Percentiles rank a stretch among this genome's conserved stretches.
Evolutionary conservation across 306 rosid species (phyloP).

Genomic region (Castanea crenata): DNA sequence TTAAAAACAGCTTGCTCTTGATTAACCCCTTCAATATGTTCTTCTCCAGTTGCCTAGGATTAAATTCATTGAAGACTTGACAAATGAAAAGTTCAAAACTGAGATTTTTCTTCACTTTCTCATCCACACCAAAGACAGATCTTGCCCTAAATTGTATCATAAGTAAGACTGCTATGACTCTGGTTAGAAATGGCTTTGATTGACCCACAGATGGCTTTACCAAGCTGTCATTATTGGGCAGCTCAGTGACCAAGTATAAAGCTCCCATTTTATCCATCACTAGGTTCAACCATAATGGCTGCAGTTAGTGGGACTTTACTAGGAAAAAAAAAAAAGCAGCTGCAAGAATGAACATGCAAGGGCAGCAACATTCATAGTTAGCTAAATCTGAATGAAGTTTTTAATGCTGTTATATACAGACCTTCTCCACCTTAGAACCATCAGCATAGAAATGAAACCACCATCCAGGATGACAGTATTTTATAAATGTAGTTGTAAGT

Average conservation of each 20-base stretch:
- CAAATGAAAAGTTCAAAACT: conserved; percentile 23
- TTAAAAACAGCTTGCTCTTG: conserved; percentile 16
- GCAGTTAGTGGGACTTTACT: conserved; percentile 24
- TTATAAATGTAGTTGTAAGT: too few relatives aligned
- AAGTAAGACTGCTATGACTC: conserved; percentile 14
- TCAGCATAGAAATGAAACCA: too few relatives aligned
- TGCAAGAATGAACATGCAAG: too few relatives aligned
- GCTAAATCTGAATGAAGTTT: too few relatives aligned
- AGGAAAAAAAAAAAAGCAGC: too few relatives aligned
- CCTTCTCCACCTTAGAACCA: too few relatives aligned
- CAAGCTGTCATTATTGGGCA: conserved; percentile 23
- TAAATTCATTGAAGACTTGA: conserved; percentile 25
- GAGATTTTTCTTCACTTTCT: conserved; percentile 11
- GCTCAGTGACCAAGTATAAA: conserved; percentile 16
- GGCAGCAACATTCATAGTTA: too few relatives aligned
- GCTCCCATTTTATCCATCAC: conserved; percentile 29
- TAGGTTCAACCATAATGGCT: conserved; percentile 25
- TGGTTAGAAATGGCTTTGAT: conserved; percentile 13
- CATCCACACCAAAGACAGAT: conserved; percentile 18
- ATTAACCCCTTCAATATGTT: conserved; percentile 11
- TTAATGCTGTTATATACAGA: too few relatives aligned
- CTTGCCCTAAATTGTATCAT: conserved; percentile 15
- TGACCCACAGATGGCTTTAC: background rate
- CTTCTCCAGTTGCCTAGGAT: conserved; percentile 20
- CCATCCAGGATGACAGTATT: too few relatives aligned